Percentiles rank a stretch among this genome's conserved stretches.
phyloP scores from a whole-genome alignment of 2,329 filamentous ascomycete species.

The Xylariaceae sp. region DNA sequence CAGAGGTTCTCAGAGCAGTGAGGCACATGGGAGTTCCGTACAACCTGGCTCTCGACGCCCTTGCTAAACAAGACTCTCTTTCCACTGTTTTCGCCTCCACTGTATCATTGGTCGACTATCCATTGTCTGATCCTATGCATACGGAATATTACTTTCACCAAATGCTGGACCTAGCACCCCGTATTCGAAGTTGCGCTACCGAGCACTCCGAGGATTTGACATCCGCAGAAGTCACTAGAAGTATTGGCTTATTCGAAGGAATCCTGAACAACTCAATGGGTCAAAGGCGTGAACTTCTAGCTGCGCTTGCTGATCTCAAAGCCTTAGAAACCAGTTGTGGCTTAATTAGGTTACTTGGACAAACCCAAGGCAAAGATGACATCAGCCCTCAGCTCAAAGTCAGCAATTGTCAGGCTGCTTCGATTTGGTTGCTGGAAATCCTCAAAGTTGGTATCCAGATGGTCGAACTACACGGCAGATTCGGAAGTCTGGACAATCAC shows the following conservation, averaged over 20 bases:
- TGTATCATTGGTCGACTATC: conserved; percentile 37
- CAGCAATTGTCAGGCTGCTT: conserved; percentile 29
- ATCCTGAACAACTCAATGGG: conserved; percentile 64
- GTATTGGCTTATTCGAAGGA: conserved; percentile 83
- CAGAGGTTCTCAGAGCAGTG: conserved; percentile 79
- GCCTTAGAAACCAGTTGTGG: conserved; percentile 38
- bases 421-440: conserved; percentile 67
- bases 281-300: conserved; percentile 55
- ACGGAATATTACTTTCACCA: conserved; percentile 77
- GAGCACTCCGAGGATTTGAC: conserved; percentile 85
- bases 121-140: conserved; percentile 33
- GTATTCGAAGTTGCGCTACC: conserved; percentile 62
- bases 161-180: conserved; percentile 69
- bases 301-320: conserved; percentile 36
- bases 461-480: conserved; percentile 63
- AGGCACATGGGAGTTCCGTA: conserved; percentile 86
- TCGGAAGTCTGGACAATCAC: conserved; percentile 53
- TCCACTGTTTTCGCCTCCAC: conserved; percentile 65
- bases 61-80: conserved; percentile 71
- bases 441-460: conserved; percentile 61
- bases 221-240: conserved; percentile 72
- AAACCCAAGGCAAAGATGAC: conserved; percentile 17
- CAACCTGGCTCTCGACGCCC: conserved; percentile 71
- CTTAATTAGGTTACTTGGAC: conserved; percentile 37
- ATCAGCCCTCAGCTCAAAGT: conserved; percentile 19